These are phyloP conservation scores for Dothistroma pini DNA, from an alignment of 2,329 filamentous ascomycete species.

Conservation along the genomic window DNA sequence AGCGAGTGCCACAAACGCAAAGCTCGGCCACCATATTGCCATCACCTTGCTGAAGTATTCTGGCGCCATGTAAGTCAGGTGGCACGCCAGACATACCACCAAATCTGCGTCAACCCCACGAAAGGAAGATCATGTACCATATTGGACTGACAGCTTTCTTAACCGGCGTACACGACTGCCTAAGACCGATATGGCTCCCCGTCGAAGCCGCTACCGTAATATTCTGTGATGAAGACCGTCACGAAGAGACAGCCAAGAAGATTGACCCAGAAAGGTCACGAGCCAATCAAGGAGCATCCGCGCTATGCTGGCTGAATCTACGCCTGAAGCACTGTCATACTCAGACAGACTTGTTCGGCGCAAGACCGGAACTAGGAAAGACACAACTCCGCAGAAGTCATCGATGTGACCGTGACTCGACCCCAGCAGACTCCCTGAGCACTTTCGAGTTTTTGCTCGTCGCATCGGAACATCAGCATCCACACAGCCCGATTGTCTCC, in stretches of 20 bases:
- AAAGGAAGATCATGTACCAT: constrained; percentile 53
- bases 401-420: too few species aligned
- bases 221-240: constrained; percentile 29
- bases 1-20: constrained; percentile 20
- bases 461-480: too few species aligned
- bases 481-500: too few species aligned
- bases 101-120: constrained; percentile 54
- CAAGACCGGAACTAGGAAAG: too few species aligned
- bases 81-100: constrained; percentile 56
- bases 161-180: constrained; percentile 45
- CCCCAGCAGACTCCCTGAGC: too few species aligned
- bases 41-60: constrained; percentile 53
- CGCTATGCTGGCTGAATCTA: too few species aligned
- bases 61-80: constrained; percentile 46
- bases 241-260: constrained; percentile 34
- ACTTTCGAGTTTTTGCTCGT: too few species aligned
- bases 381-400: too few species aligned
- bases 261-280: constrained; percentile 33
- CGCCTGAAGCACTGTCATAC: too few species aligned
- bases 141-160: constrained; percentile 49
- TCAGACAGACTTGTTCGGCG: too few species aligned
- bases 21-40: constrained; percentile 47
- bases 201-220: constrained; percentile 35
- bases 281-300: too few species aligned
- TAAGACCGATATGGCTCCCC: constrained; percentile 41